These are phyloP conservation scores for Paraphaeosphaeria minitans DNA, from an alignment of 2,329 filamentous ascomycete species.

Conservation along the genomic window DNA sequence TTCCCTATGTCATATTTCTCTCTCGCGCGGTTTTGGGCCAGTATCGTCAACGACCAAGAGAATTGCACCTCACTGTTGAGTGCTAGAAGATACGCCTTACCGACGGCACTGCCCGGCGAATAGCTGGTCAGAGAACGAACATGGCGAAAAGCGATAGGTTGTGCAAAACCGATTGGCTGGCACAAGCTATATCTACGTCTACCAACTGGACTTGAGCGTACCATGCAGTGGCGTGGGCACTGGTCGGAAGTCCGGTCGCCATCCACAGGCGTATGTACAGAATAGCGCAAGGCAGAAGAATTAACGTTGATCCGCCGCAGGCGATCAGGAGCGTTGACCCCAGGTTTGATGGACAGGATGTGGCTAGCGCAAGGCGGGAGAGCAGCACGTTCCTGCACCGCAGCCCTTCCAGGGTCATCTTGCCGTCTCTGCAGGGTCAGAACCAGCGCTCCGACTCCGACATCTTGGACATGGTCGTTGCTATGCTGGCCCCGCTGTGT, in stretches of 20 bases:
- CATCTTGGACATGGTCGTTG: constrained; percentile 3
- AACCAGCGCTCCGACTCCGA: constrained; percentile 8
- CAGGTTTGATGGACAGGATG: constrained; percentile 1
- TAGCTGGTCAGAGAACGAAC: constrained; percentile 1
- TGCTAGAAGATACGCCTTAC: not conserved
- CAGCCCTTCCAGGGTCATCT: constrained; percentile 9
- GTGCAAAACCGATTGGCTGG: not conserved
- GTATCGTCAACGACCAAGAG: not conserved
- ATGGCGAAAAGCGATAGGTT: not conserved
- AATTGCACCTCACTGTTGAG: not conserved
- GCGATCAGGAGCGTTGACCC: not conserved
- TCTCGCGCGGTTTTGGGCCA: not conserved
- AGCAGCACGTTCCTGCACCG: constrained; percentile 8
- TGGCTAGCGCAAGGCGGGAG: constrained; percentile 10
- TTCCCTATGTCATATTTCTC: not conserved
- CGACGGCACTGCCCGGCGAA: not conserved
- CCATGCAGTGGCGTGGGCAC: not conserved
- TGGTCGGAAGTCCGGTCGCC: constrained; percentile 6
- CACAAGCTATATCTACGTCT: not conserved
- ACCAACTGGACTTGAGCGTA: constrained; percentile 1
- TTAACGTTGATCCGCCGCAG: constrained; percentile 6
- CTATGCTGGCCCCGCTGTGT: not conserved
- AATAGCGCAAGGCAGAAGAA: not conserved
- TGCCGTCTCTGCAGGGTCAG: constrained; percentile 10
- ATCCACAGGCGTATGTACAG: not conserved